Evolutionary conservation across 768 basidiomycete genomes (phyloP), one percentile per base, ranked within the genome.

Genomic region (Daedaleopsis nitida): DNA sequence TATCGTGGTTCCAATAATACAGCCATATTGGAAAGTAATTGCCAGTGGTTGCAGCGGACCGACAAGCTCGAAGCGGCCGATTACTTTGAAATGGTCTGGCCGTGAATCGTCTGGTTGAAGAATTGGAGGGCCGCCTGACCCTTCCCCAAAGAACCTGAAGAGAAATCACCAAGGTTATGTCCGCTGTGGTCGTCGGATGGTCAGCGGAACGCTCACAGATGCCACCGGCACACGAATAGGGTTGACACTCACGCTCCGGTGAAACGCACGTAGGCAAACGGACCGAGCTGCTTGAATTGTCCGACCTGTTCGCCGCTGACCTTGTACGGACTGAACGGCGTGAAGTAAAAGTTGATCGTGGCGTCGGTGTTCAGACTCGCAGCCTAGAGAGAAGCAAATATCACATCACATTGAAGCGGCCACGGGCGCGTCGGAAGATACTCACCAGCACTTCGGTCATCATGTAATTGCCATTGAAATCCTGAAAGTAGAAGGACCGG

Each of bases 271-370:
- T 85, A 86, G 13, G 83, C 82, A 66, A 80, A 78, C 12, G 75
- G 81, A 6, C 83, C 84, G 5, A 84, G 83, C 55, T 83, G 83
- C 73, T 86, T 85, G 74, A 74, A 84, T 35, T 80, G 71, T 1
- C 84, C 85, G 7, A 85, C 74, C 3, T 69, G 58, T 55, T 80
- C 74, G 0, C 85, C 85, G 1, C 75, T 67, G 12, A 86, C 84
- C 0, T 74, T 83, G 70, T 78, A 86, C 39, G 75, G 74, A 7
- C 75, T 63, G 68, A 83, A 84, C 0, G 65, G 34, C 61, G 82
- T 80, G 34, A 71, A 56, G 47, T 78, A 72, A 67, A 76, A 84
- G 17, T 71, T 13, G 0, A 76, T 10, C 4, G 76, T 78, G 68
- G 80, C 80, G 57, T 76, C 68, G 34, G 83, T 83, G 37, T 78